Base-by-base conservation (phyloP, 495 filamentous ascomycete species). In the Hypoxylon cercidicola region DNA sequence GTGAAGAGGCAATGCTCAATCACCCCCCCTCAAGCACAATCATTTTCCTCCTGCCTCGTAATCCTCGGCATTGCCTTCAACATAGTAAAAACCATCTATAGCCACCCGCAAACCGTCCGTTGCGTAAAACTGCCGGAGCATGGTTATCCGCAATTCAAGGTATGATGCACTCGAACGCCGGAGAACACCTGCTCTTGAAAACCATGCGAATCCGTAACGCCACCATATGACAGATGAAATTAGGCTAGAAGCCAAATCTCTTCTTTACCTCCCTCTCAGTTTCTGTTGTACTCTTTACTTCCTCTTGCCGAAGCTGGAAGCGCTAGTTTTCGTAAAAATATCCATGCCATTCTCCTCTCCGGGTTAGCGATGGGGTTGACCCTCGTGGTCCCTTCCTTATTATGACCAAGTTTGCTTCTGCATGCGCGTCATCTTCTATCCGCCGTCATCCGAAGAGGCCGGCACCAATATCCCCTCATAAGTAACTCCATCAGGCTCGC, bases 121-220 rank as follows among this genome's bases (percentile, higher is more conserved):
- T 52, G 37, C 21, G 13, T n/a, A 41, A 39, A 56, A 40, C 44
- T 49, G 49, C 25, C 48, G 19, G 43, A 54, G 35, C 44, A 56
- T 46, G 55, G 50, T 50, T 37, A 32, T 41, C 50, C 50, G 45
- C 49, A 63, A 46, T 35, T 39, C 45, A 16, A 60, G 60, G 55
- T 60, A 64, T 68, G 65, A 60, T 60, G 60, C 65, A 47, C 65
- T 68, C 50, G 13, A 68, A 68, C 65, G 65, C 65, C 65, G 50
- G 16, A 55, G 37, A 32, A 60, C 37, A 25, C 55, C 53, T 28
- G 58, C 44, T 63, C 49, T 55, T 48, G 25, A 62, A 61, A 63
- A 46, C 64, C 41, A 70, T 71, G 67, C 61, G 68, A 65, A 44
- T 49, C 64, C 60, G 34, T 61, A 73, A 73, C 67, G 70, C 70